Evolutionary conservation across 176 grass and related monocot species (phyloP), one percentile per base, ranked within the genome.

Genomic region (Oryza glaberrima): DNA sequence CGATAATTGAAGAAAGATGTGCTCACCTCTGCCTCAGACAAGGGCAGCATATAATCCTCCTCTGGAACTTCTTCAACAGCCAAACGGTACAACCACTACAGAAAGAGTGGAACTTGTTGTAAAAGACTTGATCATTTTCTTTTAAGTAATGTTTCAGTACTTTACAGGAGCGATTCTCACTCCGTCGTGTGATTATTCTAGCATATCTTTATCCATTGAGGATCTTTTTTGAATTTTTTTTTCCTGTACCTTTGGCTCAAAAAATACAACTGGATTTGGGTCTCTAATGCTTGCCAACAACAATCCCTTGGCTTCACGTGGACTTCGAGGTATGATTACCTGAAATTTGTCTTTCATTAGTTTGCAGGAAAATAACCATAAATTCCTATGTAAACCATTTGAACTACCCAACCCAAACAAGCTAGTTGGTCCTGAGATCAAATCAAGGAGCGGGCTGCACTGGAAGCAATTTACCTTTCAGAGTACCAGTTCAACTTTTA

Each of bases 1-100:
- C 19, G 81, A 63, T 19, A 41, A 58, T 2, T 26, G 2, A 9
- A 66, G 74, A 45, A 51, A 46, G 32, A 80, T 67, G 74, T 67
- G 12, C 81, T 74, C 80, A 98, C 96, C 86, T 98, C 96, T 75
- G 96, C 96, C 66, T 95, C 75, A 56, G 96, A 98, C 76, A 98
- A 87, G 52, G 91, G 96, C 66, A 95, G 84, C 89, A 90, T 89
- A 72, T 98, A 98, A 73, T 98, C 93, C 40, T 78, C 84, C 34
- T 98, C 93, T 66, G 96, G 93, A 78, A 95, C 91, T 86, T 98
- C 91, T 92, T 98, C 93, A 46, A 95, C 93, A 76, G 96, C 49
- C 75, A 95, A 84, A 43, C 96, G 93, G 80, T 98, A 98, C 45
- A 98, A 3, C 96, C 87, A 94, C 96, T 98, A 84, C 54, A 83